phyloP scores from a whole-genome alignment of 1,284 basidiomycete genomes.

The Schizophyllum commune region DNA sequence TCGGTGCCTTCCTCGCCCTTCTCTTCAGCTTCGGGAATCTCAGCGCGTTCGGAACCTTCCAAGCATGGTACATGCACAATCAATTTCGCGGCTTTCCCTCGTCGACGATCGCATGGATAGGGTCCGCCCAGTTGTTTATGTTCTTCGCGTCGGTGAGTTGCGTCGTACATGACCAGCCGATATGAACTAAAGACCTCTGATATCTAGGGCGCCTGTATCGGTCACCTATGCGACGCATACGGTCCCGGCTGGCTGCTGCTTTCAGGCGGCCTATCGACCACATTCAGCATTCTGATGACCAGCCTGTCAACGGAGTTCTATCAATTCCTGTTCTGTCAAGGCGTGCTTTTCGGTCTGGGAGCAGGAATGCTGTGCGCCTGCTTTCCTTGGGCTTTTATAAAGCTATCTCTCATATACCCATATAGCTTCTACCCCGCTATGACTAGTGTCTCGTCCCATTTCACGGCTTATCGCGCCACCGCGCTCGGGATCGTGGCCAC shows the following conservation, averaged over 20 bases:
- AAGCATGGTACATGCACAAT: constrained; percentile 38
- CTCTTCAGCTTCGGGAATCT: constrained; percentile 45
- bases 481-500: constrained; percentile 47
- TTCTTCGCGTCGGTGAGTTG: constrained; percentile 42
- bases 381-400: constrained; percentile 4
- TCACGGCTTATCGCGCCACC: constrained; percentile 49
- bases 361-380: constrained; percentile 46
- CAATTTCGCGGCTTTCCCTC: constrained; percentile 31
- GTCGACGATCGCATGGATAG: constrained; percentile 45
- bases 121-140: constrained; percentile 41
- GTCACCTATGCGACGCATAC: constrained; percentile 40
- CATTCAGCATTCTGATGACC: constrained; percentile 41
- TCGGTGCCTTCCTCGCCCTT: constrained; percentile 39
- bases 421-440: constrained; percentile 51
- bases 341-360: constrained; percentile 50
- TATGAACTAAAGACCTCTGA: not conserved
- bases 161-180: not conserved
- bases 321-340: constrained; percentile 53
- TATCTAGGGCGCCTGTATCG: constrained; percentile 23
- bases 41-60: constrained; percentile 45
- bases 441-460: constrained; percentile 47
- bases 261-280: constrained; percentile 32
- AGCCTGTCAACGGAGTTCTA: constrained; percentile 49
- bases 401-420: constrained; percentile 13
- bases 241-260: constrained; percentile 42